Evolutionary conservation across 192 early-diverging fungal species (phyloP), one percentile per base, ranked within the genome.

Genomic region (Backusella parvicylindrica): DNA sequence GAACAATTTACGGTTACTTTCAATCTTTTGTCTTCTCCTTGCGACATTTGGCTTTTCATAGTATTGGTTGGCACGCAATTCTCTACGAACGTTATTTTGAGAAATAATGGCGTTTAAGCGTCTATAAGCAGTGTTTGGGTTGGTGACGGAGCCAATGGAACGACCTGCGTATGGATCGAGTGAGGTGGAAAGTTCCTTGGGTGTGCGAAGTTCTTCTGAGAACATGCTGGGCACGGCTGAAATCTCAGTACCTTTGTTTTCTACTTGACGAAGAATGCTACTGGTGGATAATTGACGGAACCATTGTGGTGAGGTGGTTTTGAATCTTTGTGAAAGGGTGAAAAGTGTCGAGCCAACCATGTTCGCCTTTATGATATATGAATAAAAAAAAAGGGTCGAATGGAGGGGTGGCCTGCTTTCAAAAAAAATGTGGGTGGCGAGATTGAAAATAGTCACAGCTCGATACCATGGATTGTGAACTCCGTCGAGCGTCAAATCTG

Each of bases 31-130:
- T 50, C 91, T 81, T 84, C 86, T 85, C 75, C 90, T 84, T 80
- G 84, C 88, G 32, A 87, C 83, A 63, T 82, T 90, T 1, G 91
- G 91, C 77, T 92, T 92, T 75, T 92, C 91, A 79, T 92, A 92
- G 70, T 86, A 80, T 50, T 76, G 77, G 63, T 86, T 88, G 68
- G 83, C 76, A 15, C 68, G 67, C 16, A 90, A 80, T 75, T 92
- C 89, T 64, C 81, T 76, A n/a, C 89, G 84, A 31, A 89, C 77
- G 50, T 85, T 83, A 73, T 92, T 90, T 36, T 86, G 80, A 40
- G 68, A 74, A 12, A 92, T 73, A 43, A 92, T 89, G 26, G 79
- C 71, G 76, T 86, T 89, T 53, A 92, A 83, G 60, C 85, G 84
- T 36, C 75, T 82, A 50, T 89, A 92, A 37, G 88, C 82, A 41